Conservation (phyloP, 2,329 filamentous ascomycete species). For the Fusarium pininemorale region DNA sequence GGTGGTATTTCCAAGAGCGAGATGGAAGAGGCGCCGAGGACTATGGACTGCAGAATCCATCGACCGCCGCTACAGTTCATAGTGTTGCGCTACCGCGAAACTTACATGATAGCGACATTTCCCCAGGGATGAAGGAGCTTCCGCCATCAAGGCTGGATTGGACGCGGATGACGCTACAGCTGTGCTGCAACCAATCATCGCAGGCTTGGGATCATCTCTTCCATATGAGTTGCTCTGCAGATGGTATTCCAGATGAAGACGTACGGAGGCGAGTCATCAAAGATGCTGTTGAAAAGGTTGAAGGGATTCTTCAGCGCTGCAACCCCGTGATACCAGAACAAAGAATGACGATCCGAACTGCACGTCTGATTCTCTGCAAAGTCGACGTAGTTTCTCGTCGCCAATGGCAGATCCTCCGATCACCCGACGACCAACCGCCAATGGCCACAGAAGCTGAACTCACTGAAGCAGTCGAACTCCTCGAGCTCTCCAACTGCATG, state of each 20-base stretch:
- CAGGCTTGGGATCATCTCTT: conserved; percentile 37
- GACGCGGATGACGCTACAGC: conserved; percentile 65
- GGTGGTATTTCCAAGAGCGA: conserved; percentile 62
- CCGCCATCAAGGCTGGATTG: conserved; percentile 60
- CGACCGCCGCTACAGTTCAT: not conserved
- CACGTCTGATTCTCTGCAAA: conserved; percentile 46
- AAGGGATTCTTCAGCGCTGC: conserved; percentile 47
- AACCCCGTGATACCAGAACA: conserved; percentile 62
- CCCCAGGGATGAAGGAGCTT: conserved; percentile 57
- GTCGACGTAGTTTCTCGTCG: conserved; percentile 61
- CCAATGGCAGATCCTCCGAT: conserved; percentile 44
- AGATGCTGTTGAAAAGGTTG: not conserved
- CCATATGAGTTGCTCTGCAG: conserved; percentile 29
- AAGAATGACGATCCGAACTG: conserved; percentile 42
- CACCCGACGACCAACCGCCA: conserved; percentile 23
- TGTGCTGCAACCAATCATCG: conserved; percentile 63
- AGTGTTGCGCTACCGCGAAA: conserved; percentile 65
- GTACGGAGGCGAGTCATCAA: conserved; percentile 52
- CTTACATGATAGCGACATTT: conserved; percentile 62
- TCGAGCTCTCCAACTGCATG: conserved; percentile 46
- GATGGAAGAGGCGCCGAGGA: conserved; percentile 64
- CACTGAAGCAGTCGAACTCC: conserved; percentile 43
- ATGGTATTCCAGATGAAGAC: conserved; percentile 35
- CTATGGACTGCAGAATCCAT: conserved; percentile 54
- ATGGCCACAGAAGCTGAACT: conserved; percentile 48